A percentile compares a stretch with the other conserved stretches of the same genome.
These are phyloP conservation scores for Malus hybrid DNA, from an alignment of 331 rosid genomes.

Conservation along the genomic window DNA sequence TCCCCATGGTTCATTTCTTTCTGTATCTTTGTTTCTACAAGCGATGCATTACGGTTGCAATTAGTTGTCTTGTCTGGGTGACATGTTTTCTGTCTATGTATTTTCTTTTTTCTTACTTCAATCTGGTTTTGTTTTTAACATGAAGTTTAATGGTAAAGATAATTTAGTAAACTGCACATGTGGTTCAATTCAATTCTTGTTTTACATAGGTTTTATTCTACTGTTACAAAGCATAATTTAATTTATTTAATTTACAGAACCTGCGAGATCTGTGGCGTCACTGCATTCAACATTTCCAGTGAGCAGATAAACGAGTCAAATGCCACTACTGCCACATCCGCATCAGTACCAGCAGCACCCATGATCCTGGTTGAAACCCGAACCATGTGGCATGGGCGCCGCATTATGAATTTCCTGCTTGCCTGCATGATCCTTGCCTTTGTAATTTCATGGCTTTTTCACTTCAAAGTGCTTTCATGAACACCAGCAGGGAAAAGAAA, in stretches of 20 bases:
- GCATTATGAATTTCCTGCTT: constrained; percentile 38
- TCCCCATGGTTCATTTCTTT: not conserved
- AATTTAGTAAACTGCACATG: too few relatives aligned
- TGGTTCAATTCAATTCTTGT: too few relatives aligned
- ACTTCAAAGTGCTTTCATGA: constrained; percentile 30
- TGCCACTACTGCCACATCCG: not conserved
- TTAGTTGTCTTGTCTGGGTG: not conserved
- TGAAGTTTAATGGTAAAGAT: too few relatives aligned
- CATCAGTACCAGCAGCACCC: constrained; percentile 15
- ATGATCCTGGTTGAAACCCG: constrained; percentile 19
- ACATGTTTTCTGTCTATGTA: not conserved
- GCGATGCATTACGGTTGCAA: not conserved
- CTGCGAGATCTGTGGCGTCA: constrained; percentile 36
- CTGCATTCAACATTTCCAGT: constrained; percentile 21
- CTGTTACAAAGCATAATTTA: not conserved
- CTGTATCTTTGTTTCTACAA: too few relatives aligned
- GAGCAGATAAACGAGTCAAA: constrained; percentile 19
- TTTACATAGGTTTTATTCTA: too few relatives aligned
- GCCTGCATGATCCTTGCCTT: constrained; percentile 40
- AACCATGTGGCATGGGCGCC: constrained; percentile 34
- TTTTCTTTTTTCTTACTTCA: too few relatives aligned
- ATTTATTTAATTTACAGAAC: constrained; percentile 15
- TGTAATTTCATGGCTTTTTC: constrained; percentile 40
- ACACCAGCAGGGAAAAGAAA: not conserved
- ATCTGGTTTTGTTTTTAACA: too few relatives aligned